Percentiles rank a stretch among this genome's conserved stretches.
Evolutionary conservation across 2,329 filamentous ascomycete species (phyloP).

Genomic region (Madurella fahalii): DNA sequence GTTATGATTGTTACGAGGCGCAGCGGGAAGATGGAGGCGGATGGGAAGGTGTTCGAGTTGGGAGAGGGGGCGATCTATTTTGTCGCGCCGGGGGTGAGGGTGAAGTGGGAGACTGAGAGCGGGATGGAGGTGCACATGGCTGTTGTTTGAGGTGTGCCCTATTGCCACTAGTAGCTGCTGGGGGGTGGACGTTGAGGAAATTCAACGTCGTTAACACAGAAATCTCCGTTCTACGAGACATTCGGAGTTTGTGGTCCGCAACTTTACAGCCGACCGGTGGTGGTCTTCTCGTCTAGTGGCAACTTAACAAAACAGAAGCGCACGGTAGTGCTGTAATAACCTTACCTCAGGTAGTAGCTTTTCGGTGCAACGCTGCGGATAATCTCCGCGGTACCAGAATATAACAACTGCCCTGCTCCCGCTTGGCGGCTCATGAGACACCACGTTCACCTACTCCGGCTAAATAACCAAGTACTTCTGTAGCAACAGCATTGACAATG

Average conservation of each 20-base stretch:
- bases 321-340: no score
- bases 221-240: no score
- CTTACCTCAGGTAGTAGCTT: background rate
- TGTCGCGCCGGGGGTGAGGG: constrained; percentile 50
- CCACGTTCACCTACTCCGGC: background rate
- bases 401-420: background rate
- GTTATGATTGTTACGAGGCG: constrained; percentile 61
- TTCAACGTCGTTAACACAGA: no score
- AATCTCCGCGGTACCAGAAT: background rate
- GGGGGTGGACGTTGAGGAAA: no score
- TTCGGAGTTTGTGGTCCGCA: no score
- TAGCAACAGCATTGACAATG: background rate
- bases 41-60: constrained; percentile 49
- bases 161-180: no score
- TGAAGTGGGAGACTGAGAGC: constrained; percentile 31
- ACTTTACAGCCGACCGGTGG: background rate
- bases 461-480: background rate
- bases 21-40: constrained; percentile 50
- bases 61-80: constrained; percentile 64
- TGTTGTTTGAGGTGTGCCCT: constrained; percentile 26
- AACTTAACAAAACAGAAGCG: background rate
- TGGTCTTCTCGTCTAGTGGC: no score
- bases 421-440: background rate
- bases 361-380: background rate
- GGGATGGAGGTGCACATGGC: constrained; percentile 38